phyloP scores from a whole-genome alignment of 345 rosid genomes.

The Populus euphratica region DNA sequence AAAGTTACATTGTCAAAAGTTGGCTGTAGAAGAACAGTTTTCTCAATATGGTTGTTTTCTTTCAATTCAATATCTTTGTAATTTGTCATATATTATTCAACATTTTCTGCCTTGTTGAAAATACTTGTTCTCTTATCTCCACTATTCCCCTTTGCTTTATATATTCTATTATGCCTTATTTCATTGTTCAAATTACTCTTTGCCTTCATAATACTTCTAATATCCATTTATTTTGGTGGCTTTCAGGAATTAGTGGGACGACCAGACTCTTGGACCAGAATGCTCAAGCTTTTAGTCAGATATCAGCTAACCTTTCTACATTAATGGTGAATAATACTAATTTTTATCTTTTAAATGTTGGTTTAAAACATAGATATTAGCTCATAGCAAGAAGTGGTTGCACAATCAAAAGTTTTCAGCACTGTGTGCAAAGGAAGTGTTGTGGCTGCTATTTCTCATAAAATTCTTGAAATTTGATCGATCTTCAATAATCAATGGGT shows the following conservation, averaged over 20 bases:
- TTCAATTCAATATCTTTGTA: background rate
- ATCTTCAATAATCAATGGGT: background rate
- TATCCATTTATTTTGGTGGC: constrained; percentile 18
- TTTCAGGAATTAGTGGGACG: constrained; percentile 60
- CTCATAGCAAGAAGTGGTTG: background rate
- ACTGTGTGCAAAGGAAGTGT: background rate
- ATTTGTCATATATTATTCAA: background rate
- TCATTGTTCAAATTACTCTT: background rate
- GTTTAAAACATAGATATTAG: background rate
- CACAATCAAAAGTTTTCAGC: background rate
- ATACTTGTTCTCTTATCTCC: background rate
- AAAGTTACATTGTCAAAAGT: background rate
- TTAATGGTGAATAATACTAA: constrained; percentile 53
- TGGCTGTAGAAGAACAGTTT: background rate
- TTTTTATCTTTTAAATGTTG: background rate
- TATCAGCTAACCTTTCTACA: constrained; percentile 64
- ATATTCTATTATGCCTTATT: background rate
- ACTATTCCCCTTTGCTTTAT: background rate
- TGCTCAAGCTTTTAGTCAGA: constrained; percentile 59
- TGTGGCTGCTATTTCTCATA: background rate
- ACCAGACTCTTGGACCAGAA: constrained; percentile 72
- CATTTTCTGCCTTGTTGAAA: background rate
- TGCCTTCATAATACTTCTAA: background rate
- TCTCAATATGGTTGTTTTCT: background rate
- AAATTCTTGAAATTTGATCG: background rate